A percentile compares a stretch with the other conserved stretches of the same genome.
Evolutionary conservation across 2,329 filamentous ascomycete genomes (phyloP).

Genomic region (Pochonia chlamydosporia): DNA sequence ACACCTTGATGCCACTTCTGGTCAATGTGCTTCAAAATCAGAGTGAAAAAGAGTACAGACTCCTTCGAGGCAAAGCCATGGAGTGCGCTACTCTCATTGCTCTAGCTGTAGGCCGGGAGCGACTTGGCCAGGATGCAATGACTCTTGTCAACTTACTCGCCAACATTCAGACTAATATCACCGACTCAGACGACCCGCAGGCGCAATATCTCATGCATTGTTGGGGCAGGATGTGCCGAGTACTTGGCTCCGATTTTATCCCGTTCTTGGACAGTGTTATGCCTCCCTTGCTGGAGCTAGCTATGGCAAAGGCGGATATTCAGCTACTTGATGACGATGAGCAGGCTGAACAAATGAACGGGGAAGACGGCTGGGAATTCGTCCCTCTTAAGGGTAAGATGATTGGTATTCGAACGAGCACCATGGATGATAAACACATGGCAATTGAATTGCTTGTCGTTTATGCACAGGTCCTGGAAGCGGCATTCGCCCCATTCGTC

Average conservation of each 20-base stretch:
- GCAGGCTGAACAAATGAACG: conserved; percentile 84
- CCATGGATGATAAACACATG: conserved; percentile 97
- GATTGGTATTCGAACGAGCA: conserved; percentile 95
- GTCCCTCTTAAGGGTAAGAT: conserved; percentile 96
- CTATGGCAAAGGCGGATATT: conserved; percentile 93
- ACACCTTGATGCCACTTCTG: conserved; percentile 89
- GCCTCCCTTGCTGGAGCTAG: conserved; percentile 85
- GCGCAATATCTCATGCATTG: conserved; percentile 97
- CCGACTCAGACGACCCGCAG: conserved; percentile 90
- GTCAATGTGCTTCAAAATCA: conserved; percentile 86
- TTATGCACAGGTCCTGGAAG: conserved; percentile 94
- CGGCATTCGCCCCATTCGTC: conserved; percentile 85
- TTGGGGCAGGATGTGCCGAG: conserved; percentile 98
- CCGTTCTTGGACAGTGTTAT: conserved; percentile 91
- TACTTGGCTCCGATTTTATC: conserved; percentile 83
- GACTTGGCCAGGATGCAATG: conserved; percentile 82
- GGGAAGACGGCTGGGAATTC: conserved; percentile 96
- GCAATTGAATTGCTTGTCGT: conserved; percentile 98
- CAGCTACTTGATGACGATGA: conserved; percentile 94
- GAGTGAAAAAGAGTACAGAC: conserved; percentile 85
- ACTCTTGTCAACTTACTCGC: conserved; percentile 82
- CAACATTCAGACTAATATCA: conserved; percentile 78
- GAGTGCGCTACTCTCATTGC: conserved; percentile 96
- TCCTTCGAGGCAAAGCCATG: conserved; percentile 96
- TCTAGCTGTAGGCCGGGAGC: conserved; percentile 87